These are phyloP conservation scores for Ophiorrhiza pumila DNA, from an alignment of 257 asterid species.

Conservation along the genomic window DNA sequence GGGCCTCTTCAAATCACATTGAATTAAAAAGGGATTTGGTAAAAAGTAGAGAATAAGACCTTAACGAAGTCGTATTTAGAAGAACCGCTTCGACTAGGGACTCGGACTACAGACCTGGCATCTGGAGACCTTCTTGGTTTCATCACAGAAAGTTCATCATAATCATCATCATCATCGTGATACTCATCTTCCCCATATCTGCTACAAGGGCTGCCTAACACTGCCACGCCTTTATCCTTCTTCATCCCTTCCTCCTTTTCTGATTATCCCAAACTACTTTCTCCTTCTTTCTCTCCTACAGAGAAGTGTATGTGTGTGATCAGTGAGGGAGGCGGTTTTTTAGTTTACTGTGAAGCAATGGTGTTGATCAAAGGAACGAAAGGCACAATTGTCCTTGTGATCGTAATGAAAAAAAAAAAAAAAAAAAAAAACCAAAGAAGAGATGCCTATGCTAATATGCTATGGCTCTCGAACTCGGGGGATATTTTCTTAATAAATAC, in stretches of 20 bases:
- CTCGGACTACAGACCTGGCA: constrained; percentile 36
- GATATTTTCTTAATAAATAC: neutral
- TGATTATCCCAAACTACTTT: too few relatives aligned
- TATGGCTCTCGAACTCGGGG: too few relatives aligned
- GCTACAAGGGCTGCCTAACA: constrained; percentile 37
- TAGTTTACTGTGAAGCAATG: too few relatives aligned
- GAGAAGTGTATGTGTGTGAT: neutral
- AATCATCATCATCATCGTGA: constrained; percentile 26
- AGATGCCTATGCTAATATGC: too few relatives aligned
- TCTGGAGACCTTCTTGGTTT: constrained; percentile 21
- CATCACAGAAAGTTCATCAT: constrained; percentile 27
- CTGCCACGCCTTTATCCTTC: constrained; percentile 50
- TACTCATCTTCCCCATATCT: neutral
- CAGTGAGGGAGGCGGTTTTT: too few relatives aligned
- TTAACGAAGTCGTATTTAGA: constrained; percentile 98
- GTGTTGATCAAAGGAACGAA: too few relatives aligned
- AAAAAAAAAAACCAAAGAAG: too few relatives aligned
- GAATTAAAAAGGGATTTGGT: neutral
- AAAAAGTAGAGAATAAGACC: constrained; percentile 37
- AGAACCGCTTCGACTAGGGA: constrained; percentile 80
- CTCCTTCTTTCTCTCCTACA: neutral
- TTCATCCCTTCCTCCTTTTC: constrained; percentile 11
- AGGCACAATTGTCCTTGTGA: too few relatives aligned
- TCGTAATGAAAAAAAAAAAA: too few relatives aligned
- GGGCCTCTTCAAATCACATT: neutral